Conservation (phyloP, 2,329 filamentous ascomycete species). For the Venturia aucupariae region DNA sequence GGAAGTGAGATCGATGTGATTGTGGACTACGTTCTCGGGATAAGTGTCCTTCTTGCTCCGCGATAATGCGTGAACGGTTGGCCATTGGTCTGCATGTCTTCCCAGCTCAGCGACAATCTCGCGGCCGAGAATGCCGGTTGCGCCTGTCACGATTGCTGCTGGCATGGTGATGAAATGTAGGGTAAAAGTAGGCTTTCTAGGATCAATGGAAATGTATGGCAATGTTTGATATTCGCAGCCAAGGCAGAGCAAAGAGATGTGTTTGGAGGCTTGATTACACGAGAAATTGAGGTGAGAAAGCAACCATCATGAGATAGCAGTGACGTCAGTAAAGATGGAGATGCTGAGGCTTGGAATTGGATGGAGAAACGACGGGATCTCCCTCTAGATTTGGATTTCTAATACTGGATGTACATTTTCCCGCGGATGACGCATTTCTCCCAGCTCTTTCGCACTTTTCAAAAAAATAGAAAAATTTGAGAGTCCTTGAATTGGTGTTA, state of each 20-base stretch:
- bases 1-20: slow-evolving; percentile 29
- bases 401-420: not conserved
- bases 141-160: slow-evolving; percentile 25
- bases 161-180: slow-evolving; percentile 18
- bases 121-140: slow-evolving; percentile 31
- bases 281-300: not conserved
- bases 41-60: slow-evolving; percentile 31
- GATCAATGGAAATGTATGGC: too few species aligned
- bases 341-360: not conserved
- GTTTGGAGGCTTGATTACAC: too few species aligned
- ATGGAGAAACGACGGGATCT: too few species aligned
- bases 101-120: slow-evolving; percentile 32
- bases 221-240: too few species aligned
- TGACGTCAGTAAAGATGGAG: not conserved
- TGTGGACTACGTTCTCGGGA: slow-evolving; percentile 30
- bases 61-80: slow-evolving; percentile 33
- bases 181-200: not conserved
- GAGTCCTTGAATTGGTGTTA: too few species aligned
- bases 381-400: not conserved
- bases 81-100: slow-evolving; percentile 27
- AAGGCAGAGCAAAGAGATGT: too few species aligned
- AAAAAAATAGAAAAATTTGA: too few species aligned
- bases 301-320: not conserved
- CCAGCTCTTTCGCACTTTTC: too few species aligned
- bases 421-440: not conserved